Base-by-base conservation (phyloP, 2,329 filamentous ascomycete species). In the Colletotrichum zoysiae region DNA sequence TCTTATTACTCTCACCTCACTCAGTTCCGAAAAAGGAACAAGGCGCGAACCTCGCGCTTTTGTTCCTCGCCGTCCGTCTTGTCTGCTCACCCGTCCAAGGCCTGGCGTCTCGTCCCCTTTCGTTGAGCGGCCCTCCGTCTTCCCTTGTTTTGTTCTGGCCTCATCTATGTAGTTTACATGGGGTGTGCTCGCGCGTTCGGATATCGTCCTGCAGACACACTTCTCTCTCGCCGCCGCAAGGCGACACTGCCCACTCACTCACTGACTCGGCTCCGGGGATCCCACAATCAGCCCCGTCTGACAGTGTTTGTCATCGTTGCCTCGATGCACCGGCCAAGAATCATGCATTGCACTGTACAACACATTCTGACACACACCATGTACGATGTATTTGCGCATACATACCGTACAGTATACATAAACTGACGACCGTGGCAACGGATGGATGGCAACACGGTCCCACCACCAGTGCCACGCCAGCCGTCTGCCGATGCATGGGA, bases 381-480 rank as follows among this genome's bases (percentile, higher is more conserved):
- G 11, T 11, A 11, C 12, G 38, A 11, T 40, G 11, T 40, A 40
- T 14, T 40, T 40, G 6, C 40, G 16, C 14, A 8, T 53, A n/a
- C n/a, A n/a, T n/a, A n/a, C n/a, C n/a, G n/a, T n/a, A n/a, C n/a
- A 11, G 16, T 3, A 9, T 53, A 33, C 2, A 20, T 12, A n/a
- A n/a, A n/a, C n/a, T 16, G 7, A 23, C 26, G 33, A 14, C 33
- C n/a, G 5, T 7, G 14, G 40, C 33, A 30, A 51, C 26, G 55
- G 35, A 35, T 42, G 35, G 35, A 35, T 57, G 35, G 20, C 35
- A 51, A 35, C 59, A 26, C 38, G 44, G 33, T 18, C 66, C 66
- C 66, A 65, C 66, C 23, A 9, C n/a, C 56, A 50, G 42, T 67
- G 57, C n/a, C 63, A 70, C 40, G 38, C 53, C 67, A 40, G 56